Evolutionary conservation across 75 land plant genomes (phyloP).

Genomic region (Cupressus sempervirens): DNA sequence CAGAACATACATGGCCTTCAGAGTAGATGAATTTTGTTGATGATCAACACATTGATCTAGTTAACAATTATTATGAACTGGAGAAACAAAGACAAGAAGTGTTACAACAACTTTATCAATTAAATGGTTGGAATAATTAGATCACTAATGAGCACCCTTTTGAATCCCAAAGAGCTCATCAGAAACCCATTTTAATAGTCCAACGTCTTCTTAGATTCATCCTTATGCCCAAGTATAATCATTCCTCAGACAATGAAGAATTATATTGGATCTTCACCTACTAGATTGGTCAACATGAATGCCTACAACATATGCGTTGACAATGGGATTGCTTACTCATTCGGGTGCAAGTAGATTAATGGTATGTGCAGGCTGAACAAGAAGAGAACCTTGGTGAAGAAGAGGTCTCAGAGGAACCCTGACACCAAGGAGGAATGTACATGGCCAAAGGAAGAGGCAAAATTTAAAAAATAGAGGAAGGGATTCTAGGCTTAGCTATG

Average conservation of each 20-base stretch:
- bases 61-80: too few relatives aligned
- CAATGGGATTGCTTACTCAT: background rate
- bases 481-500: too few relatives aligned
- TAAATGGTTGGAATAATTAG: constrained; percentile 1
- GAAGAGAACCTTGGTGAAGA: too few relatives aligned
- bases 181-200: background rate
- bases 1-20: constrained; percentile 6
- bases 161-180: background rate
- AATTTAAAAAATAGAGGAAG: too few relatives aligned
- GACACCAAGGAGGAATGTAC: too few relatives aligned
- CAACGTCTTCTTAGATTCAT: background rate
- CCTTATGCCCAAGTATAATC: background rate
- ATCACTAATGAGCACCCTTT: background rate
- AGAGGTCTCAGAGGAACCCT: too few relatives aligned
- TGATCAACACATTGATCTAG: background rate
- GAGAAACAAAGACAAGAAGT: too few relatives aligned
- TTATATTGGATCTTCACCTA: background rate
- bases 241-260: background rate
- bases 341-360: background rate
- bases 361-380: background rate
- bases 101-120: constrained; percentile 5
- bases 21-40: background rate
- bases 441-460: too few relatives aligned
- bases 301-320: background rate
- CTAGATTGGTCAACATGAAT: background rate